phyloP scores from a whole-genome alignment of 164 flowering plant species.

The Vitis labrusca region DNA sequence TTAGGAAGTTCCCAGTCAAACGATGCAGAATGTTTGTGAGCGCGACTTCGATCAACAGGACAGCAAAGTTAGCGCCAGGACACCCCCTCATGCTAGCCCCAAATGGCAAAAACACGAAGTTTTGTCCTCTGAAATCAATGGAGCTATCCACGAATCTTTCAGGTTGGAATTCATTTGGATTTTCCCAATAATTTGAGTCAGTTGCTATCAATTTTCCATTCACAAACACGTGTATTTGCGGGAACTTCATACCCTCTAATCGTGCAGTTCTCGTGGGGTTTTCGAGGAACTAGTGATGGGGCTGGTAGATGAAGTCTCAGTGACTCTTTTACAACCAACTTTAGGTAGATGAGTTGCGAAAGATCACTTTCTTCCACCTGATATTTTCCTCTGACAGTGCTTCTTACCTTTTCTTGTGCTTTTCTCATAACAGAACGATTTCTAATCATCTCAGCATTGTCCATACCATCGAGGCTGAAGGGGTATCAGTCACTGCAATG shows the following conservation, averaged over 20 bases:
- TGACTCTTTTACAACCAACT: conserved; percentile 34
- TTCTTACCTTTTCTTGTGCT: conserved; percentile 28
- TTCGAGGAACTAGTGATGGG: conserved; percentile 41
- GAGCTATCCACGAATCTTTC: conserved; percentile 31
- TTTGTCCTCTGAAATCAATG: conserved; percentile 27
- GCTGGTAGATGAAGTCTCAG: conserved; percentile 44
- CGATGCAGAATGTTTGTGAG: conserved; percentile 8
- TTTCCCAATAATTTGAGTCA: conserved; percentile 35
- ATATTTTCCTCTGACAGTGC: conserved; percentile 1
- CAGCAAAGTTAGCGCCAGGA: conserved; percentile 20
- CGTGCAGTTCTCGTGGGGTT: conserved; percentile 29
- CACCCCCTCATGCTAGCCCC: conserved; percentile 29
- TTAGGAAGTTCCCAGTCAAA: conserved; percentile 20
- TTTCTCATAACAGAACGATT: conserved; percentile 29
- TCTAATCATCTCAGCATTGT: conserved; percentile 33
- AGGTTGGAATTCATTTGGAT: conserved; percentile 33
- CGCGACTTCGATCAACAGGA: conserved; percentile 11
- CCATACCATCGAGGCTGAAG: conserved; percentile 31
- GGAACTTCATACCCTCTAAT: conserved; percentile 31
- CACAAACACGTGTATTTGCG: conserved; percentile 29
- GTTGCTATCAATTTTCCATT: conserved; percentile 25
- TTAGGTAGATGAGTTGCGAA: conserved; percentile 23
- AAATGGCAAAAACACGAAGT: conserved; percentile 37
- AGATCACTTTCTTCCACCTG: conserved; percentile 27
- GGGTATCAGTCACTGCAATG: conserved; percentile 36